These are phyloP conservation scores for Solanum aculeatissimum DNA, from an alignment of 305 asterid species.

Conservation along the genomic window DNA sequence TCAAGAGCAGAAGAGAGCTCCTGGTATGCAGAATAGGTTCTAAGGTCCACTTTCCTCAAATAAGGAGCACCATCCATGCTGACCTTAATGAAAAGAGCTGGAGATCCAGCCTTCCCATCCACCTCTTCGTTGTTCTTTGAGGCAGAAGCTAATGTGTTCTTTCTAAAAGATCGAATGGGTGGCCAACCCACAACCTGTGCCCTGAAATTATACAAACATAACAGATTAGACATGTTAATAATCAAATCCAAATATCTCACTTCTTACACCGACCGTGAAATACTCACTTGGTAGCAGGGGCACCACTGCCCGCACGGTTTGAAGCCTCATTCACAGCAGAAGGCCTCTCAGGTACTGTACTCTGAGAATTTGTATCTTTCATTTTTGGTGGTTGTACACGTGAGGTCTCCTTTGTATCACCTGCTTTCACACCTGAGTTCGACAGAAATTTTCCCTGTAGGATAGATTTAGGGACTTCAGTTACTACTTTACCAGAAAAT, in stretches of 20 bases:
- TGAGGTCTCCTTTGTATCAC: conserved; percentile 15
- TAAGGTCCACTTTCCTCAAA: conserved; percentile 56
- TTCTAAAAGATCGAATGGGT: conserved; percentile 51
- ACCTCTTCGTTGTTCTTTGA: conserved; percentile 46
- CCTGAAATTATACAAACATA: conserved; percentile 23
- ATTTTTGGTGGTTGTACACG: conserved; percentile 18
- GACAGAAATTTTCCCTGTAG: conserved; percentile 22
- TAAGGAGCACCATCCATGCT: conserved; percentile 78
- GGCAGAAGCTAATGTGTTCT: conserved; percentile 34
- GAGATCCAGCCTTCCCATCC: conserved; percentile 39
- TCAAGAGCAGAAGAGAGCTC: conserved; percentile 60
- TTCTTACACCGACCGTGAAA: background rate
- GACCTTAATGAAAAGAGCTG: conserved; percentile 53
- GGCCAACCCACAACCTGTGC: conserved; percentile 83
- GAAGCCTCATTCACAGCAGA: conserved; percentile 4
- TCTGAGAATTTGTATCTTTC: conserved; percentile 17
- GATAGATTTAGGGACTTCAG: background rate
- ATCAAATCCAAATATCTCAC: background rate
- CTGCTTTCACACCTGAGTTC: conserved; percentile 9
- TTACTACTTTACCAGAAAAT: background rate
- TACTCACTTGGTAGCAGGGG: conserved; percentile 55
- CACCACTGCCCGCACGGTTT: conserved; percentile 13
- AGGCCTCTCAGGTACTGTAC: conserved; percentile 15
- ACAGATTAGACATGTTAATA: background rate
- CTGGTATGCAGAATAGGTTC: conserved; percentile 43